Base-by-base conservation (phyloP, 176 grass and related monocot genomes). In the Oryza rufipogon region DNA sequence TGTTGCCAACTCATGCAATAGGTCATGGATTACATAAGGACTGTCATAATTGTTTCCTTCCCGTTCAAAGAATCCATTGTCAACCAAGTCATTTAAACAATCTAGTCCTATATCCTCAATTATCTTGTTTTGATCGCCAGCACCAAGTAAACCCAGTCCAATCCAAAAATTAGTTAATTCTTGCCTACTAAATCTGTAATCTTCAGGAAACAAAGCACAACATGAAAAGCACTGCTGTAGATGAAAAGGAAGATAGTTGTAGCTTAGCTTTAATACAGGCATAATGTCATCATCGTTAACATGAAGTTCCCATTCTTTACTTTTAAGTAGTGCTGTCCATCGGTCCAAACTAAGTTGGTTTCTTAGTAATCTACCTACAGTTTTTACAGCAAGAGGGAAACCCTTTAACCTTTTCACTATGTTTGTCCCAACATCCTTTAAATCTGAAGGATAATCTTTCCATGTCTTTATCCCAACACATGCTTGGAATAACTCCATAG, bases 201-300 rank as follows among this genome's bases (percentile, higher is more conserved):
- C 79, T 64, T 86, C 66, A 2, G 86, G 90, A 70, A 89, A 86
- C n/a, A 92, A 22, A 2, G 61, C 58, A 70, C 72, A 83, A 28
- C 12, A 89, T 0, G 61, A 23, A 22, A 86, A 89, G 52, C 90
- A 92, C 41, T 74, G 25, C 19, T 83, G 79, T 7, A 89, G 67
- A 49, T 83, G 73, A 14, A 73, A 75, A 44, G 90, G 72, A 4
- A 89, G 83, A 56, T 78, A 64, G 0, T 69, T 28, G 26, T 83
- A 92, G 52, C 90, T 86, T 9, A 89, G 30, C 73, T 70, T 82
- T 20, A 92, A 32, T 16, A 63, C 88, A 15, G 77, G 77, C 88
- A 90, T 90, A 22, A 86, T 90, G 0, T 83, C 88, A 77, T 65
- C 2, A 0, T n/a, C 19, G 0, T 0, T 9, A 1, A 2, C 7